Conservation (phyloP, 192 early-diverging fungal species). For the Bifiguratus adelaidae region DNA sequence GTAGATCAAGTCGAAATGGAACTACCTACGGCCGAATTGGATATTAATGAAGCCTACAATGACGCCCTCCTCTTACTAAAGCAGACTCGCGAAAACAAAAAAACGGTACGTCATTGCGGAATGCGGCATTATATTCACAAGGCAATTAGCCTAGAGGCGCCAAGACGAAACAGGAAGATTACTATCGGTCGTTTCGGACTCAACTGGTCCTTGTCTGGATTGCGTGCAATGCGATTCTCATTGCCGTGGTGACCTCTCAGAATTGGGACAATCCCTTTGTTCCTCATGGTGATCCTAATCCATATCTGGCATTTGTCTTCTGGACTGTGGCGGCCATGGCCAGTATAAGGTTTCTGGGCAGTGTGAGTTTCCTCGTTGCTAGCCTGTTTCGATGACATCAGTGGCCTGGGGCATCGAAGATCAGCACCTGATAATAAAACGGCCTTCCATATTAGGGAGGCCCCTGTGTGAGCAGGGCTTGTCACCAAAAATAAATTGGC, state of each 20-base stretch:
- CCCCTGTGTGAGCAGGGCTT: no score
- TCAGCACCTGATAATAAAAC: no score
- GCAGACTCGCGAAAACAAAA: conserved; percentile 10
- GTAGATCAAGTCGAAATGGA: conserved; percentile 31
- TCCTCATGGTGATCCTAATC: conserved; percentile 12
- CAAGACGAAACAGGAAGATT: conserved; percentile 53
- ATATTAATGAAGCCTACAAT: conserved; percentile 33
- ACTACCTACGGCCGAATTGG: conserved; percentile 25
- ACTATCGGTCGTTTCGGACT: conserved; percentile 70
- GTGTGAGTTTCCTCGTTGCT: conserved; percentile 55
- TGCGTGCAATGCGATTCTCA: conserved; percentile 52
- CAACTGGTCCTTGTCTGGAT: conserved; percentile 61
- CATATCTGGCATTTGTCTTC: conserved; percentile 78
- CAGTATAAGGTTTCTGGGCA: conserved; percentile 70
- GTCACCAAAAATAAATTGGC: no score
- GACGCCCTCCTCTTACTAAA: conserved; percentile 19
- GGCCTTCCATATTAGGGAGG: no score
- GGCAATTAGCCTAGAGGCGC: conserved; percentile 23
- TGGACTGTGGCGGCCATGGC: conserved; percentile 73
- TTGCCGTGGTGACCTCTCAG: conserved; percentile 44
- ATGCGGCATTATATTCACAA: conserved; percentile 10
- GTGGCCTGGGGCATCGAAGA: no score
- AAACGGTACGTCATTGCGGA: conserved; percentile 1
- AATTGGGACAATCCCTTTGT: neutral
- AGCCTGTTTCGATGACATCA: no score